Evolutionary conservation across 441 rosid genomes (phyloP), one percentile per base, ranked within the genome.

Genomic region (Populus hybrid): DNA sequence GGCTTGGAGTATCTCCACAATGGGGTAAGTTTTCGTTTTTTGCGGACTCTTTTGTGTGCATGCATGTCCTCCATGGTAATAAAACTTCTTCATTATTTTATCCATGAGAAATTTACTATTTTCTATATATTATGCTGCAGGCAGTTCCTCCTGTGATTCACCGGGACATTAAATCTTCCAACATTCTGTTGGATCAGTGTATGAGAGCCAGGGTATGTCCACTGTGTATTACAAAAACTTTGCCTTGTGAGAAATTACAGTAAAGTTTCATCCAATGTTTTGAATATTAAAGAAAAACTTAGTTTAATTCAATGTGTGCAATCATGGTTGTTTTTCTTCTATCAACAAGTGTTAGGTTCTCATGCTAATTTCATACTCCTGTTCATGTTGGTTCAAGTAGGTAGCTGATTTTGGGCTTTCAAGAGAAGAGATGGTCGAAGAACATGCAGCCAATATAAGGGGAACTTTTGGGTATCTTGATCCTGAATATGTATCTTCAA

Each of bases 331-430:
- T 66, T 24, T 57, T 59, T 10, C 40, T 30, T 30, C 32, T 30
- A 30, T 30, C 71, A 61, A 35, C n/a, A 70, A 59, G 23, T 30
- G 23, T 16, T 34, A 28, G 38, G 28, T 35, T 36, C 20, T 54
- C 50, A 54, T 71, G 12, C 32, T 42, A 57, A 11, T 4, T 59
- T 28, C 10, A 65, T 68, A 12, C 68, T 46, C 42, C 50, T 71
- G 54, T 65, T 32, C 66, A 40, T 28, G 35, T 46, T 75, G 82
- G 66, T 73, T 72, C 46, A 66, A 78, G 72, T 75, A 95, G 99
- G 98, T 96, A 23, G 97, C 99, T 81, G 99, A 96, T 85, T 94
- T 96, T 83, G 99, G 99, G 67, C 97, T 96, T 66, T 96, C 99
- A 70, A 91, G 98, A 85, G 99, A 92, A 88, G 99, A 96, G 85